phyloP scores from a whole-genome alignment of 108 stramenopile species.

The Skeletonema marinoi region DNA sequence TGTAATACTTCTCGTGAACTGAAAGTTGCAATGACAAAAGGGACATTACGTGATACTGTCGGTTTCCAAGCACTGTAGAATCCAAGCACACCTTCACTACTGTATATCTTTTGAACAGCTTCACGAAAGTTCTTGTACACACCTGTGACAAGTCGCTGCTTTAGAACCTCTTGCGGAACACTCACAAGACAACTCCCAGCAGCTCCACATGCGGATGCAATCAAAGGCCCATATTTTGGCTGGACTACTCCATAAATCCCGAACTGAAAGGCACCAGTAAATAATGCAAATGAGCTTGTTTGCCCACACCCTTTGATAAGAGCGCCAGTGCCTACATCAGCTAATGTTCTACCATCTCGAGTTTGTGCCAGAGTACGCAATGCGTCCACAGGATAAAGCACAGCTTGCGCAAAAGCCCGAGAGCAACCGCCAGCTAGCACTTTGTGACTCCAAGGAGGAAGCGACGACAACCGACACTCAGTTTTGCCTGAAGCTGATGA shows the following conservation, averaged over 20 bases:
- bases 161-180: conserved; percentile 77
- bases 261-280: conserved; percentile 69
- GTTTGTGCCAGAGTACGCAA: conserved; percentile 74
- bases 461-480: neutral
- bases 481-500: neutral
- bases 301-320: conserved; percentile 57
- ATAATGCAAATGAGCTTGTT: conserved; percentile 67
- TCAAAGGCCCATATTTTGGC: conserved; percentile 37
- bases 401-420: conserved; percentile 54
- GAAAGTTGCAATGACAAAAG: conserved; percentile 70
- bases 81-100: conserved; percentile 55
- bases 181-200: conserved; percentile 59
- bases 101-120: conserved; percentile 54
- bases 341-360: conserved; percentile 58
- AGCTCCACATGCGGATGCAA: conserved; percentile 53
- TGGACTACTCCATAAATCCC: conserved; percentile 47
- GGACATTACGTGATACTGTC: conserved; percentile 68
- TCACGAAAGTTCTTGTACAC: conserved; percentile 66
- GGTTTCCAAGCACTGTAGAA: conserved; percentile 71
- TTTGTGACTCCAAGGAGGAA: conserved; percentile 15
- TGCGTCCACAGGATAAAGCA: conserved; percentile 74
- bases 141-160: conserved; percentile 69
- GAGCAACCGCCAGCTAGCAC: conserved; percentile 59
- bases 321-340: conserved; percentile 51
- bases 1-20: conserved; percentile 49